Evolutionary conservation across 345 rosid genomes (phyloP), one percentile per base, ranked within the genome.

Genomic region (Arabidopsis suecica): DNA sequence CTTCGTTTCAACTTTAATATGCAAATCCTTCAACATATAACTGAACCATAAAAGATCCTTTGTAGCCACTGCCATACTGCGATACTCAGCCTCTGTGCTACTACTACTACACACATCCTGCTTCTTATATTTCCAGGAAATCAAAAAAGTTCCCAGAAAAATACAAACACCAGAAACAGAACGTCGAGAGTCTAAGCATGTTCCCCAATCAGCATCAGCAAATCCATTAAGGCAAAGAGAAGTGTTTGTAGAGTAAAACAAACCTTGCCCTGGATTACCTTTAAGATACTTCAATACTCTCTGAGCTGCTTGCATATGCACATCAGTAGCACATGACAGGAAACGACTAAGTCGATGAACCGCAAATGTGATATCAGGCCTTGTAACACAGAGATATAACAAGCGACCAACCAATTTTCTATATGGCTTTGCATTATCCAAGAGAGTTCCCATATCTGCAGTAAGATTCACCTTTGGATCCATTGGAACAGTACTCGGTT

Each of bases 101-200:
- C 45, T 59, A 1, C 47, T 0, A 5, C 30, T 36, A 0, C 20
- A 9, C 0, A 4, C 9, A 0, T 36, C 14, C 2, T 60, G 47
- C 1, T 37, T 60, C 2, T 37, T 60, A 0, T 47, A 37, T 1
- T 37, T 60, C 44, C 44, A 40, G 1, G 14, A 10, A 3, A 40
- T 40, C 14, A 40, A 10, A 40, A 14, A 40, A 1, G 7, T 18
- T 0, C 47, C 16, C 3, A 60, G 47, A 1, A 37, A 60, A 0
- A 60, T 5, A 5, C 65, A 60, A 0, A 36, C 1, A 1, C 47
- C 32, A 9, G 9, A 4, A 0, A 60, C 4, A 0, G 47, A 60
- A 0, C 47, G 0, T 0, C 25, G 0, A 0, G 41, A 7, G 4
- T 57, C 22, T 0, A 0, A 2, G 0, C 62, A 33, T 0, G 41